phyloP scores from a whole-genome alignment of 768 basidiomycete genomes.

The Polyporus arcularius region DNA sequence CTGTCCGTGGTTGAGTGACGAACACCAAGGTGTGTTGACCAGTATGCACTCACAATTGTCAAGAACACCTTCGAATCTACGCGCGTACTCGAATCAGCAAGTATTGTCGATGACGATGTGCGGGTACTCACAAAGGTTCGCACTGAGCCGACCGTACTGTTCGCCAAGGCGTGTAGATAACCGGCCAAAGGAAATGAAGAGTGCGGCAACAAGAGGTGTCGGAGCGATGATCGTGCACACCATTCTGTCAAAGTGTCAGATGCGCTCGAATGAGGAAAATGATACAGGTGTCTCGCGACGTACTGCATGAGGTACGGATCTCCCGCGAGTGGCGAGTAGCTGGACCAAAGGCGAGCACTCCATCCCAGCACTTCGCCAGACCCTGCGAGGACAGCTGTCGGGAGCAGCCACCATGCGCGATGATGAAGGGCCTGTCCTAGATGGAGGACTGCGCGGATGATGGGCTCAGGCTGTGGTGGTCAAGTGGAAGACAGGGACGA shows the following conservation, averaged over 20 bases:
- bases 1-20: slow-evolving; percentile 15
- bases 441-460: slow-evolving; percentile 24
- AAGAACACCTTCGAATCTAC: slow-evolving; percentile 29
- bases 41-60: slow-evolving; percentile 23
- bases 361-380: slow-evolving; percentile 39
- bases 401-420: slow-evolving; percentile 37
- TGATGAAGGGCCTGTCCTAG: slow-evolving; percentile 30
- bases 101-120: background rate
- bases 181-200: slow-evolving; percentile 52
- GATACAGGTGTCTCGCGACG: background rate
- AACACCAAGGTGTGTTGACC: background rate
- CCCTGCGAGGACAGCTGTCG: slow-evolving; percentile 33
- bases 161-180: slow-evolving; percentile 47
- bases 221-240: slow-evolving; percentile 47
- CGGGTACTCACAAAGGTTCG: slow-evolving; percentile 28
- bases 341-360: slow-evolving; percentile 36
- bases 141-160: slow-evolving; percentile 48
- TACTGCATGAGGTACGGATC: slow-evolving; percentile 44
- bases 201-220: slow-evolving; percentile 55
- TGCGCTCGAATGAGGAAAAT: too few relatives aligned
- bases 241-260: background rate
- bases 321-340: slow-evolving; percentile 23
- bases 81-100: background rate
- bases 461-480: background rate
- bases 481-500: background rate